Conservation (phyloP, 345 rosid genomes). For the Eutrema heterophyllum region DNA sequence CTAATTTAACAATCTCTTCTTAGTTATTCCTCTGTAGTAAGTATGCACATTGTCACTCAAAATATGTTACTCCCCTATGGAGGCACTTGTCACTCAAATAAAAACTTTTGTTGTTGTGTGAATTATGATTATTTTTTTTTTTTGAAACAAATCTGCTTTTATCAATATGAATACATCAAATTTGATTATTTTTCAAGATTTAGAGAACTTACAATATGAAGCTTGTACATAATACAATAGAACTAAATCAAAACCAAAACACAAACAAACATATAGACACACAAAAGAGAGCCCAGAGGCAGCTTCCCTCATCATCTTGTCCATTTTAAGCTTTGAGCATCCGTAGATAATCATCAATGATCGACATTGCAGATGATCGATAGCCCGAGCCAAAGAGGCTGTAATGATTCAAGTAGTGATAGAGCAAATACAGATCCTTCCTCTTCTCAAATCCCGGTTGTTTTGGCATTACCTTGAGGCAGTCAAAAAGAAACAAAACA, state of each 20-base stretch:
- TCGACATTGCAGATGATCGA: slow-evolving; percentile 72
- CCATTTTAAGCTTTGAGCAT: slow-evolving; percentile 38
- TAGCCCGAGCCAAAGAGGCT: slow-evolving; percentile 90
- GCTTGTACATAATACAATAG: neutral
- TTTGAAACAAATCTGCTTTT: too few species aligned
- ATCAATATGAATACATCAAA: too few species aligned
- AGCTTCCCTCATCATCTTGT: neutral
- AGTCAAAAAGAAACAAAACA: neutral
- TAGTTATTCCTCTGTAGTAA: too few species aligned
- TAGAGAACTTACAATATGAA: neutral
- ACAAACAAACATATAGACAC: neutral
- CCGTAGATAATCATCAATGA: slow-evolving; percentile 63
- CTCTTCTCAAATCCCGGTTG: slow-evolving; percentile 80
- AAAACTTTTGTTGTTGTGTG: too few species aligned
- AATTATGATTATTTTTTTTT: too few species aligned
- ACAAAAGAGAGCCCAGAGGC: neutral
- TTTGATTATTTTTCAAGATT: too few species aligned
- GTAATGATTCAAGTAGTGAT: slow-evolving; percentile 92
- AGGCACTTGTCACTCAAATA: too few species aligned
- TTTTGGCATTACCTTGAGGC: slow-evolving; percentile 70
- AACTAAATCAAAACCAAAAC: neutral
- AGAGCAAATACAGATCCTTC: slow-evolving; percentile 66
- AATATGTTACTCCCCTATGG: too few species aligned
- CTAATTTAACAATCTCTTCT: too few species aligned
- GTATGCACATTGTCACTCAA: too few species aligned